These are phyloP conservation scores for Hypericum perforatum DNA, from an alignment of 345 rosid species.

Conservation along the genomic window DNA sequence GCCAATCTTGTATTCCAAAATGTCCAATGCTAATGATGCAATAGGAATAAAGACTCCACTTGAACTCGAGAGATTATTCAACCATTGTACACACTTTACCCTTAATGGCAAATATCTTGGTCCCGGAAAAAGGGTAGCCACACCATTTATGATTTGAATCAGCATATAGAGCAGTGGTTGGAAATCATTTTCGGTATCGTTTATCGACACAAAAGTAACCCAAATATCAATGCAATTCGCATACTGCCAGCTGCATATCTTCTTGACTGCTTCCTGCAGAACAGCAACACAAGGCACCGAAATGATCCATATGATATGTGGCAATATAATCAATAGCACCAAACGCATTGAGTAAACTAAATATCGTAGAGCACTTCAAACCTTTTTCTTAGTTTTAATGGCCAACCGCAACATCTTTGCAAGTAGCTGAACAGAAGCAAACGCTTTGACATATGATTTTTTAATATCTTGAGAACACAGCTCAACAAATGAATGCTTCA, in stretches of 20 bases:
- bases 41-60: constrained; percentile 73
- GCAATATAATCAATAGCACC: constrained; percentile 6
- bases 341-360: constrained; percentile 3
- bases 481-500: constrained; percentile 59
- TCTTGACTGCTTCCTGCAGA: constrained; percentile 72
- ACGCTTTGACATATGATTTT: constrained; percentile 55
- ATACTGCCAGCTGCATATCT: constrained; percentile 74
- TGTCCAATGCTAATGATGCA: constrained; percentile 52
- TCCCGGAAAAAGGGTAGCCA: constrained; percentile 66
- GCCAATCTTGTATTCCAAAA: constrained; percentile 70
- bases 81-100: constrained; percentile 75
- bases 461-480: constrained; percentile 75
- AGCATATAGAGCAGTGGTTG: constrained; percentile 50
- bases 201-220: constrained; percentile 58
- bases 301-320: constrained; percentile 3
- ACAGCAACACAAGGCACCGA: constrained; percentile 18
- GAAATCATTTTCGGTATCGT: constrained; percentile 47
- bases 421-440: constrained; percentile 51
- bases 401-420: constrained; percentile 61
- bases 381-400: constrained; percentile 66
- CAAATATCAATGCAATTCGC: constrained; percentile 76
- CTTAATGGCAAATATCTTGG: constrained; percentile 83
- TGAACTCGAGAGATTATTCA: constrained; percentile 58
- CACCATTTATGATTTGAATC: constrained; percentile 77
- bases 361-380: constrained; percentile 7